Base-by-base conservation (phyloP, 768 basidiomycete genomes). In the Trametes punicea region DNA sequence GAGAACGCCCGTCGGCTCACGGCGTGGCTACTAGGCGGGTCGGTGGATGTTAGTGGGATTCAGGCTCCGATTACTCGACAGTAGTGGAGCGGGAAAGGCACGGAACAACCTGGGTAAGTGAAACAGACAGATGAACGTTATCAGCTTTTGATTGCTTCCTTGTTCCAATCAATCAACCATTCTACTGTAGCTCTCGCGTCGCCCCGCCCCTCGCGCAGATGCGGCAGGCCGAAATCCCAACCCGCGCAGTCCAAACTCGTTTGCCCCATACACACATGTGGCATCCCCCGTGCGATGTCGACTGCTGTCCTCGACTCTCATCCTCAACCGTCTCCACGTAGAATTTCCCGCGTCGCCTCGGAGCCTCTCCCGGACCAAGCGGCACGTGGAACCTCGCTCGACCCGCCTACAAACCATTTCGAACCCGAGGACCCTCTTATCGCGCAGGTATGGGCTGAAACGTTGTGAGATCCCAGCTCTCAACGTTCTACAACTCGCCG, bases 91-190 rank as follows among this genome's bases (percentile, higher is more conserved):
- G 18, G n/a, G 16, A 30, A 30, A 27, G 30, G 25, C 26, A 13
- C 33, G 34, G 34, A 25, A 27, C n/a, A 46, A 33, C 7, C 15
- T 2, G n/a, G 18, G 21, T 25, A 21, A 5, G 16, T 42, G 26
- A 21, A 20, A 27, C 20, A 51, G 56, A 38, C 49, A 51, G 50
- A 18, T 34, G 48, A 23, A 45, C 33, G 36, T 23, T 39, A 46
- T 16, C 16, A 51, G 21, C 41, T 29, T 51, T 26, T 39, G 39
- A 42, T 39, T 42, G 39, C 50, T 58, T 53, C 38, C 21, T 53
- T 53, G 46, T 48, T 48, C 30, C 46, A 25, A 58, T 58, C 57
- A 58, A 53, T 58, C 57, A 58, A 48, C 51, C 21, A 31, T 40
- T 34, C n/a, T n/a, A n/a, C n/a, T n/a, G n/a, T n/a, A n/a, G n/a